Conservation (phyloP, 2,329 filamentous ascomycete species). For the Colletotrichum eleusines region DNA sequence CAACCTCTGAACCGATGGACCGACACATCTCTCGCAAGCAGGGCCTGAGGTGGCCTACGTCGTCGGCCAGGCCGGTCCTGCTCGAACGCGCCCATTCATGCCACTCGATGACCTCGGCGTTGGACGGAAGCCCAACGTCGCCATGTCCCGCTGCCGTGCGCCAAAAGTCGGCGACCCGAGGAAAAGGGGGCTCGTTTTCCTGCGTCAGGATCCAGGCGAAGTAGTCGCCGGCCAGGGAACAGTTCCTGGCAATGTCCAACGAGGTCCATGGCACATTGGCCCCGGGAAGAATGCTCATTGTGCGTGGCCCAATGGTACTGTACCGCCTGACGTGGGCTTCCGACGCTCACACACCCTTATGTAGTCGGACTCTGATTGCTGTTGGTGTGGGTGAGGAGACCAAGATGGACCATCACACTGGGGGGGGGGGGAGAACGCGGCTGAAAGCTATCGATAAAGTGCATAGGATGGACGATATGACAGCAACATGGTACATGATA, state of each 20-base stretch:
- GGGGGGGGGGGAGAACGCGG: too few relatives aligned
- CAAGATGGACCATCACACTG: background rate
- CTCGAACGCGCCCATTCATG: conserved; percentile 36
- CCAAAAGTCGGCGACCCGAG: conserved; percentile 30
- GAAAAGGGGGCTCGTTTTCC: conserved; percentile 23
- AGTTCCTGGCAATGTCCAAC: conserved; percentile 19
- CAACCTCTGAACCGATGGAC: conserved; percentile 24
- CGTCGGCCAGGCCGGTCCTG: background rate
- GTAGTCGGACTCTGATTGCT: background rate
- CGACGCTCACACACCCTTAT: background rate
- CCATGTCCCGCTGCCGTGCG: conserved; percentile 2
- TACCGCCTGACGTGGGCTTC: background rate
- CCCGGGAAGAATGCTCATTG: conserved; percentile 21
- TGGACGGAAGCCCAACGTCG: background rate
- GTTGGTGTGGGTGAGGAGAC: too few relatives aligned
- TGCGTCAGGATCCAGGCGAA: conserved; percentile 29
- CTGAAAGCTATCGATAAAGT: too few relatives aligned
- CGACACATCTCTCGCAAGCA: conserved; percentile 26
- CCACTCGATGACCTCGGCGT: conserved; percentile 25
- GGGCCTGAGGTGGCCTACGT: background rate
- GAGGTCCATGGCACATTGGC: conserved; percentile 12
- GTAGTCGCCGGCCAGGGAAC: conserved; percentile 27
- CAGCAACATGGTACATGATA: too few relatives aligned
- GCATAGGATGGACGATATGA: too few relatives aligned
- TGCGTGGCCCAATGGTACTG: too few relatives aligned